Conservation (phyloP, 179 eudicot genomes). For the Carnegiea gigantea region DNA sequence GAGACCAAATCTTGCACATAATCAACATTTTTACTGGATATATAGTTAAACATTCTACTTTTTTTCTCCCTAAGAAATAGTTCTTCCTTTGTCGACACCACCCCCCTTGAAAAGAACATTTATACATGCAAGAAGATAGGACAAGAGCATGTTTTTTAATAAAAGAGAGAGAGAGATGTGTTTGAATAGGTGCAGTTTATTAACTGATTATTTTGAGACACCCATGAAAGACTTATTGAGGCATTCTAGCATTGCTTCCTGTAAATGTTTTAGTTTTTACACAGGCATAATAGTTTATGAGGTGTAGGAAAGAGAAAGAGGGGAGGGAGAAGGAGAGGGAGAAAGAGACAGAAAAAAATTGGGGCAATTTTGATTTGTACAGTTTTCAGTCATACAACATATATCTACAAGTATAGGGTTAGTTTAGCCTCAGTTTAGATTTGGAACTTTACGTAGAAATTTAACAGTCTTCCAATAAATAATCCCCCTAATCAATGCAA, state of each 20-base stretch:
- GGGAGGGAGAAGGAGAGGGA: not conserved
- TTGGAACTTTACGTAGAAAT: slow-evolving; percentile 13
- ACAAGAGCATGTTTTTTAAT: slow-evolving; percentile 10
- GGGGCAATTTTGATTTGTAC: not conserved
- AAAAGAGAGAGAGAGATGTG: not conserved
- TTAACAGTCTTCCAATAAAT: slow-evolving; percentile 16
- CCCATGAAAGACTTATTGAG: slow-evolving; percentile 4
- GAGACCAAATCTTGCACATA: slow-evolving; percentile 3
- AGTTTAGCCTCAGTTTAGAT: not conserved
- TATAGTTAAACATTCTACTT: slow-evolving; percentile 19
- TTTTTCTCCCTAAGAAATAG: too few relatives aligned
- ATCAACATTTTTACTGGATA: not conserved
- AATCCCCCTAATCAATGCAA: slow-evolving; percentile 30
- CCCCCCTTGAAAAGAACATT: not conserved
- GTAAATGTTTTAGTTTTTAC: slow-evolving; percentile 23
- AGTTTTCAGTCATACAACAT: slow-evolving; percentile 21
- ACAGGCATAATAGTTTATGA: slow-evolving; percentile 13
- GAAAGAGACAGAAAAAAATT: slow-evolving; percentile 29
- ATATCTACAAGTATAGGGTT: not conserved
- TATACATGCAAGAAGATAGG: slow-evolving; percentile 5
- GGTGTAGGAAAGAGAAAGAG: not conserved
- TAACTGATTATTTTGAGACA: not conserved
- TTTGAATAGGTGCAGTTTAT: not conserved
- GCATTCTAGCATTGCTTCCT: not conserved
- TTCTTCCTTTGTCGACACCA: too few relatives aligned